These are phyloP conservation scores for Aureobasidium lini DNA, from an alignment of 2,329 filamentous ascomycete genomes.

Conservation along the genomic window DNA sequence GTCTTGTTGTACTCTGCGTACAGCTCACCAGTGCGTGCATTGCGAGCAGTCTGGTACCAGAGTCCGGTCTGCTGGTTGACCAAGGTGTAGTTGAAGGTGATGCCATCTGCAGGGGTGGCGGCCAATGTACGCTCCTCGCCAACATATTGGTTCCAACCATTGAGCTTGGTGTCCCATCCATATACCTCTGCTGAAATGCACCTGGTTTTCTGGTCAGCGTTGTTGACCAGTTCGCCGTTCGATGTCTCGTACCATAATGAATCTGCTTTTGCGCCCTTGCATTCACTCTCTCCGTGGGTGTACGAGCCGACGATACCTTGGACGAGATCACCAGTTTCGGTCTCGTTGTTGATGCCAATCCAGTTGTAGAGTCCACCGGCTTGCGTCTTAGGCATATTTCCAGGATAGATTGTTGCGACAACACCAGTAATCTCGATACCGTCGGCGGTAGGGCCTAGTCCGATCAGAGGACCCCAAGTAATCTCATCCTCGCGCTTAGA, in stretches of 20 bases:
- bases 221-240: too few relatives aligned
- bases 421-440: constrained; percentile 19
- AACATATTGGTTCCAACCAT: constrained; percentile 19
- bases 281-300: constrained; percentile 20
- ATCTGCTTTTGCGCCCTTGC: constrained; percentile 18
- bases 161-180: constrained; percentile 16
- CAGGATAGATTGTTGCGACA: constrained; percentile 23
- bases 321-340: constrained; percentile 22
- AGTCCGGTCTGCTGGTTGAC: constrained; percentile 19
- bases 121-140: constrained; percentile 20
- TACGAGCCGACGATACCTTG: constrained; percentile 19
- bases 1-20: constrained; percentile 9
- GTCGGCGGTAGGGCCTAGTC: constrained; percentile 19
- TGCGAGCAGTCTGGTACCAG: constrained; percentile 19
- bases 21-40: not conserved
- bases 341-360: constrained; percentile 23
- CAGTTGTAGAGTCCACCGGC: constrained; percentile 22
- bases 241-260: constrained; percentile 16
- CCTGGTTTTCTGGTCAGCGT: not conserved
- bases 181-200: constrained; percentile 25
- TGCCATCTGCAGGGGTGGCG: constrained; percentile 19
- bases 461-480: constrained; percentile 21
- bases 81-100: constrained; percentile 24
- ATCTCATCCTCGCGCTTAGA: constrained; percentile 1
- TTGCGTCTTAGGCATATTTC: constrained; percentile 21